Percentiles rank a stretch among this genome's conserved stretches.
Evolutionary conservation across 345 rosid genomes (phyloP).

Genomic region (Gossypium turneri): DNA sequence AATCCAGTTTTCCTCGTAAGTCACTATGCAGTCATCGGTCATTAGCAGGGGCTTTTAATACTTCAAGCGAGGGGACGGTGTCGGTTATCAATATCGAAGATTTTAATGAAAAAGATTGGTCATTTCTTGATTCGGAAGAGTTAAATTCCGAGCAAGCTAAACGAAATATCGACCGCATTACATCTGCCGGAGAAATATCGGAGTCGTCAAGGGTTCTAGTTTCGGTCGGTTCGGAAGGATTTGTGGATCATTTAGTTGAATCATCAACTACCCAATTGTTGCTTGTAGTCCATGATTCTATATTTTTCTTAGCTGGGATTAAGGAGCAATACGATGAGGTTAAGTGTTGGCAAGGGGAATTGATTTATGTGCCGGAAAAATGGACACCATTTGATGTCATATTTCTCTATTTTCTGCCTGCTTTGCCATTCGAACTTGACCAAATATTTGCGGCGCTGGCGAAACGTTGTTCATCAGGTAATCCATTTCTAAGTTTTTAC

Average conservation of each 20-base stretch:
- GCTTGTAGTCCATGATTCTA: slow-evolving; percentile 81
- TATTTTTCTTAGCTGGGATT: slow-evolving; percentile 61
- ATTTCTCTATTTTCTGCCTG: slow-evolving; percentile 82
- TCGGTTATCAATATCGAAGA: slow-evolving; percentile 39
- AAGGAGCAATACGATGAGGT: slow-evolving; percentile 77
- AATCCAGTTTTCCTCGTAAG: background rate
- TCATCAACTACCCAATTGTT: slow-evolving; percentile 47
- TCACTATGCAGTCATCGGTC: slow-evolving; percentile 18
- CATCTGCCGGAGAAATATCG: slow-evolving; percentile 49
- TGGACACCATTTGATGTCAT: slow-evolving; percentile 85
- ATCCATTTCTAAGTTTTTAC: background rate
- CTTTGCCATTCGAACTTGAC: slow-evolving; percentile 59
- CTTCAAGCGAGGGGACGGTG: slow-evolving; percentile 48
- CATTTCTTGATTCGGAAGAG: slow-evolving; percentile 45
- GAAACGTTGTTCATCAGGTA: slow-evolving; percentile 63
- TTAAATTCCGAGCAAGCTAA: slow-evolving; percentile 31
- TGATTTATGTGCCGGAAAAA: slow-evolving; percentile 68
- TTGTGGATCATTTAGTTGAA: slow-evolving; percentile 36
- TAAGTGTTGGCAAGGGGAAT: slow-evolving; percentile 97
- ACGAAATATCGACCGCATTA: slow-evolving; percentile 44
- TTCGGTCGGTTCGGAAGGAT: slow-evolving; percentile 45
- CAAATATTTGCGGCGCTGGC: slow-evolving; percentile 51
- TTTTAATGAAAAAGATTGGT: slow-evolving; percentile 36
- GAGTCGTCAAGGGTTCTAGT: slow-evolving; percentile 68
- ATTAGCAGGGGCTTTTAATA: slow-evolving; percentile 24